phyloP scores from a whole-genome alignment of 306 rosid species.

The Quercus variabilis region DNA sequence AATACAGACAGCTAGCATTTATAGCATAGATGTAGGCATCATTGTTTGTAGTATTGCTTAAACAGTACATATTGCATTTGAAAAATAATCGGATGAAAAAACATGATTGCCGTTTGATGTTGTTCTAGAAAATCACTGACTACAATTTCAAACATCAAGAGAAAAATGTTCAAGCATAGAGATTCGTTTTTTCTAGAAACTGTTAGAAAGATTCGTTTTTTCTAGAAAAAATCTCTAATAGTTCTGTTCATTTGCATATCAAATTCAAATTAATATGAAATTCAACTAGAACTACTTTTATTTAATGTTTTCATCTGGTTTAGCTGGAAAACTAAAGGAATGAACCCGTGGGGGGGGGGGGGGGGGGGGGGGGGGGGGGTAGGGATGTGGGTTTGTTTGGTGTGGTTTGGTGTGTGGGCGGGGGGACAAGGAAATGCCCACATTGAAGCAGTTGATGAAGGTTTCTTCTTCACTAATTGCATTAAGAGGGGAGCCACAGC shows the following conservation, averaged over 20 bases:
- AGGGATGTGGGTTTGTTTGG: too few relatives aligned
- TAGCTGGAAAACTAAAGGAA: not conserved
- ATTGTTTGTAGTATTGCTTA: slow-evolving; percentile 31
- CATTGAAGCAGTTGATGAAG: not conserved
- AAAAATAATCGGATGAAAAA: not conserved
- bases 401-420: too few relatives aligned
- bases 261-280: not conserved
- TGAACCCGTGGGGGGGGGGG: too few relatives aligned
- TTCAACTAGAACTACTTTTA: not conserved
- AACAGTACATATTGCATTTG: slow-evolving; percentile 15
- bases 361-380: too few relatives aligned
- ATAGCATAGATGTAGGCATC: slow-evolving; percentile 28
- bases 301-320: not conserved
- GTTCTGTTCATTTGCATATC: not conserved
- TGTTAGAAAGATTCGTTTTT: not conserved
- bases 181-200: not conserved
- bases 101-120: not conserved
- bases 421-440: not conserved
- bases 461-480: not conserved
- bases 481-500: not conserved
- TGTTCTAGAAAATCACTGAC: too few relatives aligned
- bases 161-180: not conserved
- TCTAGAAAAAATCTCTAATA: not conserved
- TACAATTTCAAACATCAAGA: too few relatives aligned
- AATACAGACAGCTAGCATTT: slow-evolving; percentile 21